A percentile compares a stretch with the other conserved stretches of the same genome.
These are phyloP conservation scores for Scutellaria minor DNA, from an alignment of 257 asterid species.

Conservation along the genomic window DNA sequence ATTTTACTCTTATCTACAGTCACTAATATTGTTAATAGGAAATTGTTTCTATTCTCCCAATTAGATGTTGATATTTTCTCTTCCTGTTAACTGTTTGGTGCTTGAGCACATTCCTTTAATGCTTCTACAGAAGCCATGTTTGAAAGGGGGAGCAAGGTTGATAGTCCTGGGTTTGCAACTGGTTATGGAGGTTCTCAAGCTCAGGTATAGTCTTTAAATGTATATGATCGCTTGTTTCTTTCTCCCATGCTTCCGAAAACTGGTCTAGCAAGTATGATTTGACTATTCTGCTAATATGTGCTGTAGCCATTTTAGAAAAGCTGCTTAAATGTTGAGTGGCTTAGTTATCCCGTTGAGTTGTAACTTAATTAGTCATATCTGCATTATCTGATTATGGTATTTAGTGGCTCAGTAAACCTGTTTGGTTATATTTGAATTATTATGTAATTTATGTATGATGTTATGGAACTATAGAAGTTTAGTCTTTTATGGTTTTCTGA, in stretches of 20 bases:
- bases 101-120: conserved; percentile 28
- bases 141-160: conserved; percentile 44
- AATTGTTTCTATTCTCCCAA: background rate
- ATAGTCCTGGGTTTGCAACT: conserved; percentile 47
- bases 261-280: no score
- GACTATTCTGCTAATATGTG: background rate
- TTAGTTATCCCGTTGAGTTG: no score
- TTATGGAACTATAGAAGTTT: background rate
- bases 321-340: background rate
- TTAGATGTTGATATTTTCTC: conserved; percentile 2
- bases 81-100: background rate
- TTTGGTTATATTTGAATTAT: conserved; percentile 4
- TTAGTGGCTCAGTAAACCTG: background rate
- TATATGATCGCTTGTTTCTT: no score
- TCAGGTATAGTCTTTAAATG: conserved; percentile 45
- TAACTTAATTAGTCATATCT: no score
- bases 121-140: conserved; percentile 47
- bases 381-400: no score
- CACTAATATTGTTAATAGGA: background rate
- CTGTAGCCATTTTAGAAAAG: background rate
- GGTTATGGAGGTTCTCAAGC: conserved; percentile 44
- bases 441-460: background rate
- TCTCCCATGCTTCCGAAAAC: no score
- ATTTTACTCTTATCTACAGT: conserved; percentile 7
- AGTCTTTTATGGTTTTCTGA: background rate